Evolutionary conservation across 805 yeast genomes (phyloP), one percentile per base, ranked within the genome.

Genomic region (Ogataea zsoltii): DNA sequence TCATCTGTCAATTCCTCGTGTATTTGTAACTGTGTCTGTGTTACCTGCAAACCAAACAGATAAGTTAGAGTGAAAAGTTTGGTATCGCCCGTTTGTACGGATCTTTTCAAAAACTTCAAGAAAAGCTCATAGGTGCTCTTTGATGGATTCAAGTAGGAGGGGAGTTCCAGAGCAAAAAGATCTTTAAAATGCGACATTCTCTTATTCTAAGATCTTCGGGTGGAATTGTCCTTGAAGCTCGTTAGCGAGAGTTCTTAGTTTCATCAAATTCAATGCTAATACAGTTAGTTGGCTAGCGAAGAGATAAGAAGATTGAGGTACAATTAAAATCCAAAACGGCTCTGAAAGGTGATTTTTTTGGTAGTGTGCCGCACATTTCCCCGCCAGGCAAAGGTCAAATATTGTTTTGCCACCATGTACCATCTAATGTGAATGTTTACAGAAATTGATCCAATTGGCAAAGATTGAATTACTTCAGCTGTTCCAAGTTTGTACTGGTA

Each of bases 21-120:
- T 17, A 37, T 17, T 10, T 41, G 28, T 15, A 55, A 29, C 18
- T 51, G 35, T 2, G 46, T 19, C 19, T 51, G 54, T 15, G 43
- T 46, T 4, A 45, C 19, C 33, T 48, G 46, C 7, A 55, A 18
- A 1, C 56, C 57, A 30, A 55, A 49, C 7, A 55, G 32, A 32
- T 55, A 55, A 1, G 56, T 38, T 33, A 55, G 37, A 7, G 46
- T 46, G 13, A 37, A 45, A 11, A 51, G 41, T 18, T 42, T 39
- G 1, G 44, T 14, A 14, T 37, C 46, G 12, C 45, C 37, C 3
- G 45, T 36, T 17, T 41, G 36, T 1, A 42, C 21, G 2, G 57
- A 38, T 25, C 40, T 43, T 5, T 11, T n/a, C 7, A 49, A 41
- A 28, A 42, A 47, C 17, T 41, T 48, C 26, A 36, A 36, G 41